Percentiles rank a stretch among this genome's conserved stretches.
These are phyloP conservation scores for Fonsecaea pedrosoi DNA, from an alignment of 2,329 filamentous ascomycete species.

Conservation along the genomic window DNA sequence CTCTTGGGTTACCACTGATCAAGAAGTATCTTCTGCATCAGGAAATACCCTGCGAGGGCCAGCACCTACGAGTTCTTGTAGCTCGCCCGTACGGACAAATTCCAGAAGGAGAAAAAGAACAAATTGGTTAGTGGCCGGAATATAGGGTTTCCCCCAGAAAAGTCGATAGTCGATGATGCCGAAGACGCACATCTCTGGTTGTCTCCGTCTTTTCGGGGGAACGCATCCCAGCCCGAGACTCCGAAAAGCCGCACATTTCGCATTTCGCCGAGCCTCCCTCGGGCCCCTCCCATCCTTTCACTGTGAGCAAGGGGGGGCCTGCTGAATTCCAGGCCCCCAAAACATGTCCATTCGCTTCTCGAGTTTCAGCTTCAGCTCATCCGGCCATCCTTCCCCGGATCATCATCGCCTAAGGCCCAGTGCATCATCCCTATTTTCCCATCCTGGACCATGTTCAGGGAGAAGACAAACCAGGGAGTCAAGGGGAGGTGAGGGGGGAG, in stretches of 20 bases:
- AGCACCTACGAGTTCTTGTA: neutral
- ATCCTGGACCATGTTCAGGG: neutral
- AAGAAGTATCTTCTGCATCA: neutral
- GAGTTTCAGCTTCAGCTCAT: conserved; percentile 5
- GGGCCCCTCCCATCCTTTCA: neutral
- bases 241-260: neutral
- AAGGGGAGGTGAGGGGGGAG: neutral
- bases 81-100: neutral
- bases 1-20: neutral
- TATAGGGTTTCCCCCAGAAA: neutral
- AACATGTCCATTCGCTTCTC: neutral
- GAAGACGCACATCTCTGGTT: neutral
- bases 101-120: neutral
- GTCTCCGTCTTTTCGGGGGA: neutral
- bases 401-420: conserved; percentile 1
- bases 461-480: neutral
- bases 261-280: neutral
- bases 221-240: neutral
- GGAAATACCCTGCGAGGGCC: neutral
- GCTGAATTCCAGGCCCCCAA: conserved; percentile 5
- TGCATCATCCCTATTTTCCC: neutral
- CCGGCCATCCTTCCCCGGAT: conserved; percentile 11
- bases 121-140: neutral
- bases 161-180: neutral
- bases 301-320: neutral